Conservation (phyloP, 1,284 basidiomycete species). For the Meripilus lineatus region DNA sequence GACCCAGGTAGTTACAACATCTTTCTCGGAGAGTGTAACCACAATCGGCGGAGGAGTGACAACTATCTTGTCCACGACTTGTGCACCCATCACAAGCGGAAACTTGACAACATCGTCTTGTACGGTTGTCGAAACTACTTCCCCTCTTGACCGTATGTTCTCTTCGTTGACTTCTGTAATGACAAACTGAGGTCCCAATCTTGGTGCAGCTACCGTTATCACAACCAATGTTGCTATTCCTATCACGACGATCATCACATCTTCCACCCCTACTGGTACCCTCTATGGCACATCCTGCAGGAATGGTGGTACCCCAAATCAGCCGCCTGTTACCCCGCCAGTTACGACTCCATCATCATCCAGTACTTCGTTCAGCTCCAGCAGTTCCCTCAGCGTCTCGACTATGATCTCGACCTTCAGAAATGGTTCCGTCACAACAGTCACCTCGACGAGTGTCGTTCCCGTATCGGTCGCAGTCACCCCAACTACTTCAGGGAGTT, state of each 20-base stretch:
- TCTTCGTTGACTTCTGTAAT: neutral
- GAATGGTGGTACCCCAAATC: no score
- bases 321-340: no score
- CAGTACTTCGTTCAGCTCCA: constrained; percentile 4
- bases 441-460: constrained; percentile 12
- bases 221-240: constrained; percentile 31
- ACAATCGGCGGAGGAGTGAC: constrained; percentile 23
- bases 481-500: constrained; percentile 12
- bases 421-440: constrained; percentile 15
- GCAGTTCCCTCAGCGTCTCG: constrained; percentile 4
- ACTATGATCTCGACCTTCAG: constrained; percentile 13
- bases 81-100: constrained; percentile 18
- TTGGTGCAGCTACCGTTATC: constrained; percentile 21
- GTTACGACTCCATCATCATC: constrained; percentile 4
- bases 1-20: constrained; percentile 29
- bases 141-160: constrained; percentile 30
- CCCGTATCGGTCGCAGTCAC: constrained; percentile 8
- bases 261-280: no score
- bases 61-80: constrained; percentile 26
- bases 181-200: neutral
- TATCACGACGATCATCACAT: no score
- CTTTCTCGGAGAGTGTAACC: constrained; percentile 26
- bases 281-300: no score
- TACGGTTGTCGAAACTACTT: constrained; percentile 18
- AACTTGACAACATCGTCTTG: constrained; percentile 23